Conservation (phyloP, 768 basidiomycete species). For the Suillus sp. region DNA sequence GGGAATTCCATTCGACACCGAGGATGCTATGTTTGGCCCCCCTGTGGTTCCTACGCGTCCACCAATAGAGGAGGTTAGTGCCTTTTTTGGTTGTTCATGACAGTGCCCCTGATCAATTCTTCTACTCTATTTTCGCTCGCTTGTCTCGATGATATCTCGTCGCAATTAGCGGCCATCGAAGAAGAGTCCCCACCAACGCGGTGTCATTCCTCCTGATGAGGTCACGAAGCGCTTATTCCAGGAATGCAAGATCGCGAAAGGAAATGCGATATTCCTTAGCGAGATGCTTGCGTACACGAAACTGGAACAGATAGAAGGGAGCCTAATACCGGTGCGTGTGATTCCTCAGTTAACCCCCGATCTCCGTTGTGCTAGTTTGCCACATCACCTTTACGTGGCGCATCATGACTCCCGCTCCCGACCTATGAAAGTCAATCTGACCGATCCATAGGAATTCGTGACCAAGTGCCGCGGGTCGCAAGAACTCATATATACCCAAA, state of each 20-base stretch:
- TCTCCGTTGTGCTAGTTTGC: background rate
- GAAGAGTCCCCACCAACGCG: slow-evolving; percentile 26
- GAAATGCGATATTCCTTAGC: slow-evolving; percentile 75
- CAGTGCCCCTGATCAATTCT: background rate
- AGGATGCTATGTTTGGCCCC: slow-evolving; percentile 80
- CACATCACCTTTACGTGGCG: too few relatives aligned
- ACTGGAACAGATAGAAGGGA: slow-evolving; percentile 66
- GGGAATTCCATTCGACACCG: slow-evolving; percentile 77
- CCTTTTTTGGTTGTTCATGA: background rate
- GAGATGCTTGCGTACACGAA: slow-evolving; percentile 70
- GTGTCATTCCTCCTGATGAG: slow-evolving; percentile 75
- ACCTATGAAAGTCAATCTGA: too few relatives aligned
- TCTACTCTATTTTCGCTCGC: background rate
- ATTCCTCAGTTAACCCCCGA: background rate
- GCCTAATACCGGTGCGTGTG: slow-evolving; percentile 65
- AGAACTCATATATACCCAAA: too few relatives aligned
- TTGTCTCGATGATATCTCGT: background rate
- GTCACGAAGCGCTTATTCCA: slow-evolving; percentile 82
- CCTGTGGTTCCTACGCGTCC: slow-evolving; percentile 38
- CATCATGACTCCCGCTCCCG: too few relatives aligned
- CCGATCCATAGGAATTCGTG: too few relatives aligned
- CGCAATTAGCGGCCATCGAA: background rate
- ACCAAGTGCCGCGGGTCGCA: too few relatives aligned
- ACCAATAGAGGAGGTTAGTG: background rate
- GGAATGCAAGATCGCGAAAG: slow-evolving; percentile 81